These are phyloP conservation scores for Apiospora pterosperma DNA, from an alignment of 2,329 filamentous ascomycete genomes.

Conservation along the genomic window DNA sequence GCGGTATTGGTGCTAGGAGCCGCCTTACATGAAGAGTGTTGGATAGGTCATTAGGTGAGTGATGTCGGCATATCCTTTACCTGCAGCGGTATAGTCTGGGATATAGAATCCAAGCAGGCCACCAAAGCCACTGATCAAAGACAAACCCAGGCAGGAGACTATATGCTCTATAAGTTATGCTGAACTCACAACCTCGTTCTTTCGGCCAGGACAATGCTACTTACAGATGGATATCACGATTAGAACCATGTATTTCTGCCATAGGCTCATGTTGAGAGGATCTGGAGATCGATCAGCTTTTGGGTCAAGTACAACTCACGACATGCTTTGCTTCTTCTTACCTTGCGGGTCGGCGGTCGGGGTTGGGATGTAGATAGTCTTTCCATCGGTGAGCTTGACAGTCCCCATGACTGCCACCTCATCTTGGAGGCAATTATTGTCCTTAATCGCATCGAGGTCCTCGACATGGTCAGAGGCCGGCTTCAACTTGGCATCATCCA, in stretches of 20 bases:
- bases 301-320: no score
- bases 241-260: constrained; percentile 24
- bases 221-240: constrained; percentile 21
- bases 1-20: accelerated
- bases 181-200: no score
- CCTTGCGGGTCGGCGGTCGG: constrained; percentile 29
- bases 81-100: constrained; percentile 30
- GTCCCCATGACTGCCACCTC: constrained; percentile 13
- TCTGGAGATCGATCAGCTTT: constrained; percentile 12
- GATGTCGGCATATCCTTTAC: constrained; percentile 35
- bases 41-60: constrained; percentile 33
- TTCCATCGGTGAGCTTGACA: constrained; percentile 26
- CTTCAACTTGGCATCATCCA: not conserved
- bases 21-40: constrained; percentile 19
- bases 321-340: not conserved
- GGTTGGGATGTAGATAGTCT: constrained; percentile 30
- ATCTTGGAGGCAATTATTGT: not conserved
- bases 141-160: constrained; percentile 36
- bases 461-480: not conserved
- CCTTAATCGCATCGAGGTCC: not conserved
- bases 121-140: constrained; percentile 37
- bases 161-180: not conserved
- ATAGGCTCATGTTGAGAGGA: constrained; percentile 25
- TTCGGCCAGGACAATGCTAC: not conserved
- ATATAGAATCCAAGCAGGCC: constrained; percentile 39